Conservation (phyloP, 148 eudicot genomes). For the Rhododendron mucronatum region DNA sequence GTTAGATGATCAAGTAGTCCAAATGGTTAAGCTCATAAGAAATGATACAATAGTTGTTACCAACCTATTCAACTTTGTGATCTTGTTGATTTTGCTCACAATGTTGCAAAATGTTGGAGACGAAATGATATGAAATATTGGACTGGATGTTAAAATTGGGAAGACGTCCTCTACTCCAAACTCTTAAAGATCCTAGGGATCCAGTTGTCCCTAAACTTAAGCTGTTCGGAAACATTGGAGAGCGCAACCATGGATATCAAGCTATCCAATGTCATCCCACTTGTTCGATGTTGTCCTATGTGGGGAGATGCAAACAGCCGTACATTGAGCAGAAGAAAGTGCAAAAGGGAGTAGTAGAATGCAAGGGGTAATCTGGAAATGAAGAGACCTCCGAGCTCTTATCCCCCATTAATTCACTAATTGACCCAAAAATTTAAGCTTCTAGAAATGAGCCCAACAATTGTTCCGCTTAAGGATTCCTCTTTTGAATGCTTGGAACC, state of each 20-base stretch:
- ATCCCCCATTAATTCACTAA: background rate
- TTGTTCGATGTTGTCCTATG: too few species aligned
- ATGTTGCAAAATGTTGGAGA: background rate
- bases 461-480: background rate
- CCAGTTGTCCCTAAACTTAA: background rate
- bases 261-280: background rate
- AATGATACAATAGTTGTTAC: too few species aligned
- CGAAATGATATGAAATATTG: background rate
- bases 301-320: background rate
- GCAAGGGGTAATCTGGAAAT: background rate
- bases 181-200: background rate
- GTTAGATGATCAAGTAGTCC: background rate
- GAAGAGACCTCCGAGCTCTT: background rate
- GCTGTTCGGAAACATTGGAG: background rate
- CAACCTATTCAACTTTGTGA: background rate
- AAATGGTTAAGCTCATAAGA: background rate
- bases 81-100: background rate
- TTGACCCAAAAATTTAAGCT: background rate
- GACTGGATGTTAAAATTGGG: background rate
- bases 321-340: background rate
- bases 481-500: background rate
- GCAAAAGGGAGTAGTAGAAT: background rate
- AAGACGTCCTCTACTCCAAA: background rate
- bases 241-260: background rate
- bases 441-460: background rate